phyloP scores from a whole-genome alignment of 805 yeast genomes.

The Suhomyces sp. region DNA sequence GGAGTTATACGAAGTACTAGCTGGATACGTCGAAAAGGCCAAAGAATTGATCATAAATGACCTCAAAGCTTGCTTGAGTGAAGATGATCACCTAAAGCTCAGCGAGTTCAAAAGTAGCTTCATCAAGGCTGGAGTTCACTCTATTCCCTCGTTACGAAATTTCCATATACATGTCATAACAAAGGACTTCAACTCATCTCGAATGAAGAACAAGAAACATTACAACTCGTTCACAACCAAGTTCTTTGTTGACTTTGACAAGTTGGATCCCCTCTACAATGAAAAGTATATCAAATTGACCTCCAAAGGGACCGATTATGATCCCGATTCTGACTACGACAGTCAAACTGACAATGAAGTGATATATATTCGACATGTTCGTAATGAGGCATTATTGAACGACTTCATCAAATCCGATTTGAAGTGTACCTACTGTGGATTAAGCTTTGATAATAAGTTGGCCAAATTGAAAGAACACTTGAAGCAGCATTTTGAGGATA shows the following conservation, averaged over 20 bases:
- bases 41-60: constrained; percentile 25
- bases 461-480: constrained; percentile 29
- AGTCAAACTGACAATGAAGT: constrained; percentile 4
- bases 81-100: constrained; percentile 6
- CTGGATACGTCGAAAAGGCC: constrained; percentile 38
- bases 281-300: constrained; percentile 3
- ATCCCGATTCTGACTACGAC: constrained; percentile 11
- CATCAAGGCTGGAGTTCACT: constrained; percentile 63
- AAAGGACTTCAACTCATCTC: constrained; percentile 54
- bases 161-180: constrained; percentile 75
- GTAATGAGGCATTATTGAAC: constrained; percentile 12
- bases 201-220: constrained; percentile 62
- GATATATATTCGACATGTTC: constrained; percentile 5
- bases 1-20: constrained; percentile 26
- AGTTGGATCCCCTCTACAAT: constrained; percentile 30
- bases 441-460: constrained; percentile 25
- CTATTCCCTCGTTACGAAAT: constrained; percentile 67
- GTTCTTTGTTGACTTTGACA: constrained; percentile 60
- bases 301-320: constrained; percentile 4
- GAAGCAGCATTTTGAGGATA: constrained; percentile 20
- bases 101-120: constrained; percentile 21
- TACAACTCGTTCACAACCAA: constrained; percentile 67
- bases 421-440: constrained; percentile 27
- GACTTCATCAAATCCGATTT: not conserved
- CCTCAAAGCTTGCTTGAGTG: constrained; percentile 15